Evolutionary conservation across 2,329 filamentous ascomycete genomes (phyloP), one percentile per base, ranked within the genome.

Genomic region (Endoconidiophora laricicola): DNA sequence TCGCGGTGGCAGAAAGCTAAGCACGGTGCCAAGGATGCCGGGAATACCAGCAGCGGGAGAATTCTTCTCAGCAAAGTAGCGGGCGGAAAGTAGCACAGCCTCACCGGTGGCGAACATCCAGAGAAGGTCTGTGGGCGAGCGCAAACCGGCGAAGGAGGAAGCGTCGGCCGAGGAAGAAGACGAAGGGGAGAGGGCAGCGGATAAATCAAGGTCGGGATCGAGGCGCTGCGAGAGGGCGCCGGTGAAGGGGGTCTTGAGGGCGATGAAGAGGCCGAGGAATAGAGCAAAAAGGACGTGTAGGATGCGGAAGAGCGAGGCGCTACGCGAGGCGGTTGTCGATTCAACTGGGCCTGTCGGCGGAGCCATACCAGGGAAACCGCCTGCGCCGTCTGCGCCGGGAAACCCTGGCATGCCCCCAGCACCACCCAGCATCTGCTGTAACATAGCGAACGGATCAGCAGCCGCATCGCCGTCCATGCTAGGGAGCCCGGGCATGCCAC

Each of bases 91-190:
- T 55, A 90, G 67, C 48, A 85, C 61, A 9, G 85, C 71, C 66
- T 91, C 83, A 29, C 77, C 79, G 0, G 83, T 86, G 4, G 83
- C 80, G 60, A 90, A 91, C n/a, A 83, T 72, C 68, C 79, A 86
- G 63, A 90, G 64, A 87, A 81, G 54, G 72, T 70, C 43, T 67
- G 67, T 39, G 69, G 60, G 33, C 63, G 50, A 52, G 26, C 45
- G 44, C 14, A 46, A 22, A 10, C n/a, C 29, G 5, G 33, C 23
- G 3, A 12, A 12, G 10, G 20, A 37, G n/a, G n/a, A 1, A 60
- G 50, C 36, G 22, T 22, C 44, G n/a, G 44, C 61, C 60, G 47
- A 62, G 7, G 29, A 60, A 54, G 52, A 58, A 46, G n/a, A 54
- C 37, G 39, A 51, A 44, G n/a, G 44, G n/a, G 20, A 65, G 47